Base-by-base conservation (phyloP, 192 early-diverging fungal genomes). In the Linnemannia schmuckeri region DNA sequence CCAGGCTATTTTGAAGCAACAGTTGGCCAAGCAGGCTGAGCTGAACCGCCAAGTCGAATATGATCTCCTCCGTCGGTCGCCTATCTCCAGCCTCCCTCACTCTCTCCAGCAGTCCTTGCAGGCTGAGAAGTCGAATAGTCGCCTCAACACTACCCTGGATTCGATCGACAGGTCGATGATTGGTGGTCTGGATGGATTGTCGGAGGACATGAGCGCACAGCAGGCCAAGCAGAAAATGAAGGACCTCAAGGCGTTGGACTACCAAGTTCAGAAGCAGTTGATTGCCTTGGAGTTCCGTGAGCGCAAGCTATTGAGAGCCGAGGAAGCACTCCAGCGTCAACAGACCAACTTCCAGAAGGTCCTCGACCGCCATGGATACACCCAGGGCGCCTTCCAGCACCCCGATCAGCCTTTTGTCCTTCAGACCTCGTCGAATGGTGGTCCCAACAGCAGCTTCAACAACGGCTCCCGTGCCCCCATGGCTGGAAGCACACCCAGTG, bases 291-390 rank as follows among this genome's bases (percentile, higher is more conserved):
- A 87, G 76, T 87, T 87, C 76, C 85, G 85, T 40, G 85, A 87
- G 68, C 85, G 85, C 63, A 87, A 87, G 79, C 42, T 87, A 49
- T 46, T 87, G 72, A 57, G 85, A n/a, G 85, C 79, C 5, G 85
- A 87, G 54, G 79, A 87, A 37, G 79, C 85, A 24, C 72, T 87
- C 8, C 79, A 77, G 24, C 85, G 85, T 22, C 85, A 87, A 35
- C 85, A 87, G 63, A 42, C 85, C 61, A 87, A 87, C 70, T 87
- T 87, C 61, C 85, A 87, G 61, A 87, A 87, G 76, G 79, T 87
- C 1, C 44, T 87, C 22, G 85, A 87, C 46, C 79, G 85, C 44
- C 85, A 87, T 61, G 85, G 76, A 33, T 77, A 81, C 49, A 70
- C 85, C 12, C 75, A 81, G 37, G 85, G 79, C 4, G 49, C 71